phyloP scores from a whole-genome alignment of 495 filamentous ascomycete species.

The Aspergillus nidulans region DNA sequence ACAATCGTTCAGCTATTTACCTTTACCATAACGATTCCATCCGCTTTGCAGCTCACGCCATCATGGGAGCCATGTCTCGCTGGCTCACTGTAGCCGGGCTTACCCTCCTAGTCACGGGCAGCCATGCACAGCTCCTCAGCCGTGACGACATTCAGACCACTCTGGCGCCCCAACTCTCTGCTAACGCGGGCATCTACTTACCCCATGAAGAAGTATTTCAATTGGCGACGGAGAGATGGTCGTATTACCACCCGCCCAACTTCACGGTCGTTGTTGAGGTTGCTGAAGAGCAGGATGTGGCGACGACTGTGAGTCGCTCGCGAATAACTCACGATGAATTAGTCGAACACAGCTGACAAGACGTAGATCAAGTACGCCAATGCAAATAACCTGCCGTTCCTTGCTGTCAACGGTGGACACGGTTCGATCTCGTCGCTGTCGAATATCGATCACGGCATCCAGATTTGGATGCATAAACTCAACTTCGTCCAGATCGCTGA shows the following conservation, averaged over 20 bases:
- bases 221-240: slow-evolving; percentile 9
- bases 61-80: not conserved
- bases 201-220: not conserved
- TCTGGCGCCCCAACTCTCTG: slow-evolving; percentile 1
- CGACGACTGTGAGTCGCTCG: slow-evolving; percentile 6
- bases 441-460: slow-evolving; percentile 13
- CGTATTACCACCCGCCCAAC: slow-evolving; percentile 6
- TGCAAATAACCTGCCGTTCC: slow-evolving; percentile 13
- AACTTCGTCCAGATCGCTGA: slow-evolving; percentile 5
- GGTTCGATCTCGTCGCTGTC: slow-evolving; percentile 9
- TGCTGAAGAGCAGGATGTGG: slow-evolving; percentile 13
- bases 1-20: not conserved
- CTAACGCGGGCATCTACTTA: slow-evolving; percentile 6
- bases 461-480: slow-evolving; percentile 18
- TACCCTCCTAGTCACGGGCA: not conserved
- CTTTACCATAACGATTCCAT: too few species aligned
- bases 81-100: not conserved
- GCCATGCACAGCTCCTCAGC: not conserved
- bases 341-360: not conserved
- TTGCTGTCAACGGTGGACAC: slow-evolving; percentile 17
- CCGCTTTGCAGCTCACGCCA: not conserved
- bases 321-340: not conserved
- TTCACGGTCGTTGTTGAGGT: slow-evolving; percentile 16
- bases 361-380: slow-evolving; percentile 18
- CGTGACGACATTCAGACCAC: not conserved